These are phyloP conservation scores for Cicer yamashitae DNA, from an alignment of 306 rosid species.

Conservation along the genomic window DNA sequence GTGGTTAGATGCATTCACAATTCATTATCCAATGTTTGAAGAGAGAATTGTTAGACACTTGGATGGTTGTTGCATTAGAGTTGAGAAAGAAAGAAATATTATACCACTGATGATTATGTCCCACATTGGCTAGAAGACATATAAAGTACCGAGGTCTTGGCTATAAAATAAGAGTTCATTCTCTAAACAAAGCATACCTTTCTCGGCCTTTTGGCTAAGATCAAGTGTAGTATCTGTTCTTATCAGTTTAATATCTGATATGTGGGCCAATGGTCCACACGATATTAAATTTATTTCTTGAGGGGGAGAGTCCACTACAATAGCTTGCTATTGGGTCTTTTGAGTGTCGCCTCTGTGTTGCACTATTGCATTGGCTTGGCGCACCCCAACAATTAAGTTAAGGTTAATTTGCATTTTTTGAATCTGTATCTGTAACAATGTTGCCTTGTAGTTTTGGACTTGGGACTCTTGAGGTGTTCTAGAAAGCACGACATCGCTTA, in stretches of 20 bases:
- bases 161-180: neutral
- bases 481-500: too few relatives aligned
- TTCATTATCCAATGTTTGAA: neutral
- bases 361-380: neutral
- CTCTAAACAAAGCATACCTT: neutral
- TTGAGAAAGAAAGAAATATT: neutral
- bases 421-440: too few relatives aligned
- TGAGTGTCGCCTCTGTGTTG: neutral
- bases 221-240: too few relatives aligned
- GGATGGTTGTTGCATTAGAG: neutral
- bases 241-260: too few relatives aligned
- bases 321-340: neutral
- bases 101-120: neutral
- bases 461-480: too few relatives aligned
- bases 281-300: neutral
- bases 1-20: too few relatives aligned
- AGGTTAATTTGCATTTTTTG: too few relatives aligned
- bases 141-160: neutral
- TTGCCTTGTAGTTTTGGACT: too few relatives aligned
- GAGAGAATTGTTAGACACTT: neutral
- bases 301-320: neutral
- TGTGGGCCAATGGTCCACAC: neutral
- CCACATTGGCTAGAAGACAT: neutral
- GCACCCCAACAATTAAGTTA: neutral
- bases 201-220: conserved; percentile 5